phyloP scores from a whole-genome alignment of 2,329 filamentous ascomycete genomes.

The Exophiala sp. region DNA sequence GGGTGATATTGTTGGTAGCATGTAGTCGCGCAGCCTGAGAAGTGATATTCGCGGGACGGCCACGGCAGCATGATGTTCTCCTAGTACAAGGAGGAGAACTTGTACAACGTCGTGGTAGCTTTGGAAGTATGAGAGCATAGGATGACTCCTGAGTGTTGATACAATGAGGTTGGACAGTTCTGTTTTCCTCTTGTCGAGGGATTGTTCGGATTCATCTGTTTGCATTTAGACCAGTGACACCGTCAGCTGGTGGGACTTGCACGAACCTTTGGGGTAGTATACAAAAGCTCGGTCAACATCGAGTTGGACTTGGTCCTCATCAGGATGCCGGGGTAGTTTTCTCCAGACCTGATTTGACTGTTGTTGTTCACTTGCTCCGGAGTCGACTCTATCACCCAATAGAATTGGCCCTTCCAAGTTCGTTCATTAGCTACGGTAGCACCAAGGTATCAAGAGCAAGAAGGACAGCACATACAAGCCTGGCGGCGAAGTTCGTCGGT shows the following conservation, averaged over 20 bases:
- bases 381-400: constrained; percentile 37
- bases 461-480: constrained; percentile 64
- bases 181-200: constrained; percentile 67
- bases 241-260: constrained; percentile 23
- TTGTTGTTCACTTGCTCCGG: constrained; percentile 7
- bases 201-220: constrained; percentile 63
- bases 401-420: constrained; percentile 46
- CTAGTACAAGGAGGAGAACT: constrained; percentile 84
- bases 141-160: constrained; percentile 73
- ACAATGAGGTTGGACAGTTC: constrained; percentile 79
- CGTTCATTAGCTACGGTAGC: constrained; percentile 18
- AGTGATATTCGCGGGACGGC: constrained; percentile 79
- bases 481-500: constrained; percentile 64
- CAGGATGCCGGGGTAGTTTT: constrained; percentile 68
- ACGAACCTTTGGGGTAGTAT: constrained; percentile 80
- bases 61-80: constrained; percentile 55
- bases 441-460: constrained; percentile 4
- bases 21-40: constrained; percentile 92
- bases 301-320: constrained; percentile 86
- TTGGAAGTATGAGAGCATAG: constrained; percentile 91
- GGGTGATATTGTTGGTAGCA: constrained; percentile 82
- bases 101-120: constrained; percentile 98
- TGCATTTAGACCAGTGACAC: constrained; percentile 15
- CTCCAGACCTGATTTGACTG: constrained; percentile 48
- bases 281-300: constrained; percentile 97